Evolutionary conservation across 2,329 filamentous ascomycete species (phyloP), one percentile per base, ranked within the genome.

Genomic region (Ceratocystis alfenasii): DNA sequence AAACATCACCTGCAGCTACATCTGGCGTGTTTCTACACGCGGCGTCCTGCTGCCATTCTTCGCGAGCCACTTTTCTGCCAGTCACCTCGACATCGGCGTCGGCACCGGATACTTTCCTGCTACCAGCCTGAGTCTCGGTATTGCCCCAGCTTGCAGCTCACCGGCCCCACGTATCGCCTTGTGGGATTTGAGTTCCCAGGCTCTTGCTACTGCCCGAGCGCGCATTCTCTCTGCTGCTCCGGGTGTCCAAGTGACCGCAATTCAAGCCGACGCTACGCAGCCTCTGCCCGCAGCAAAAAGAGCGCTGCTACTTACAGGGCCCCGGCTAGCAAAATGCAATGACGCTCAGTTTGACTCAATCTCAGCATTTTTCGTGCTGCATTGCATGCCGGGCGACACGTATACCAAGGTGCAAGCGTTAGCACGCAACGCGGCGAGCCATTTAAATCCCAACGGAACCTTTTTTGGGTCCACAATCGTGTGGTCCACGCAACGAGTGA

Each of bases 1-100:
- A 10, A 70, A 70, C 33, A 72, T 76, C 68, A 75, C 75, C 67
- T 73, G 75, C 70, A 70, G 63, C 44, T 74, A 70, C 68, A 70
- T 74, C 48, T 78, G 76, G 77, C 64, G 66, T 10, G 77, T 75
- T 66, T 69, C 74, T 1, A 73, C 72, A 7, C 64, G 64, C 0
- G 62, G 65, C 4, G 62, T 74, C 10, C 72, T 75, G 10, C 69
- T 74, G 2, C 74, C 74, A 2, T 72, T 76, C 46, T 77, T 76
- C 70, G 67, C 67, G 60, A 70, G 72, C 41, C 70, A 74, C 68
- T 73, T 77, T 65, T 72, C 74, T 5, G 61, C 68, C n/a, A 69
- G 70, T 30, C 76, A 77, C 65, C 73, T 78, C 22, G 76, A 78
- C 69, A 70, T 75, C 28, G 76, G 76, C 62, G 75, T 77, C n/a